Base-by-base conservation (phyloP, 2,329 filamentous ascomycete species). In the Pseudonectria foliicola region DNA sequence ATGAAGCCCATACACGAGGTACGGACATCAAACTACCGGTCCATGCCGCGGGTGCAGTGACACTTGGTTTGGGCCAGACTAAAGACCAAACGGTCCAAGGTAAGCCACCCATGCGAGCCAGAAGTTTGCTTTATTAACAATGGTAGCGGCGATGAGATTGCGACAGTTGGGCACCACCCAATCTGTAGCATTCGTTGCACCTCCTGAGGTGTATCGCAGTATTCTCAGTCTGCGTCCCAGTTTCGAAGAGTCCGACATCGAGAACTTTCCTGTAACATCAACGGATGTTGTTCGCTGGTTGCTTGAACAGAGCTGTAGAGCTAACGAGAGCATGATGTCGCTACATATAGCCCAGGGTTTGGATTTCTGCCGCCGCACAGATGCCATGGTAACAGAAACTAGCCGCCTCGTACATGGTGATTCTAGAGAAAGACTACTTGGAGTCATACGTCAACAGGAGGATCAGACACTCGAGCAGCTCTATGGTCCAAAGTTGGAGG, bases 11-110 rank as follows among this genome's bases (percentile, higher is more conserved):
- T 31, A 79, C 75, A 0, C 59, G 77, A 3, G 77, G 77, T 0
- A 77, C 71, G 0, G 77, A 82, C 42, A 53, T 82, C 2, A 74
- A 71, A 38, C 56, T 82, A 2, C 75, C 74, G 0, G 16, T 48
- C 0, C 1, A 49, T 1, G 67, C 71, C 1, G 44, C 37, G 1
- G 77, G 68, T 0, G 77, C 74, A 0, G 45, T 81, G 2, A 81
- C 76, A 0, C 54, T 81, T 0, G 71, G 70, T 0, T 59, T 73
- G 0, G 64, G 68, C 2, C 68, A 76, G 34, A 77, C 72, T 0
- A 81, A 82, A 39, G 77, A 81, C 36, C 66, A 73, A 7, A 68
- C 71, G 0, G 74, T 79, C 0, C 77, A 82, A 66, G 72, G 72
- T 71, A 56, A 42, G 52, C 30, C 6, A n/a, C 16, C 4, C n/a